Percentiles rank a stretch among this genome's conserved stretches.
These are phyloP conservation scores for Podospora conica DNA, from an alignment of 495 filamentous ascomycete species.

Conservation along the genomic window DNA sequence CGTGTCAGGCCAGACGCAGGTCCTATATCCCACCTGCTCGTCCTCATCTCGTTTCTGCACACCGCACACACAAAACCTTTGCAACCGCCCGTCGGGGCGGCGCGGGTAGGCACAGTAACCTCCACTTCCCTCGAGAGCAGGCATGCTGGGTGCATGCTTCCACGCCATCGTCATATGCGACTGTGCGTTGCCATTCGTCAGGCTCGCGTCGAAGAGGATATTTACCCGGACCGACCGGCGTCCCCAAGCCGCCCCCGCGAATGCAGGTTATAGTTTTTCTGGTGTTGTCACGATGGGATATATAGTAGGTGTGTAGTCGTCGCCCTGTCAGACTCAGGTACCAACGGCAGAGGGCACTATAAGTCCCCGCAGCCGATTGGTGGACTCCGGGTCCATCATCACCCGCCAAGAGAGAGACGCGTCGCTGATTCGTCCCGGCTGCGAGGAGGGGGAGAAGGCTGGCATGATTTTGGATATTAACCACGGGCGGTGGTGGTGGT, in stretches of 20 bases:
- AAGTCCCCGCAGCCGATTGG: not conserved
- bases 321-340: not conserved
- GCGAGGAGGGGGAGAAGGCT: not conserved
- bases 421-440: not conserved
- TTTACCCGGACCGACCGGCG: not conserved
- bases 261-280: not conserved
- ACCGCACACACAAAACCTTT: not conserved
- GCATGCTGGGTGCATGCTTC: not conserved
- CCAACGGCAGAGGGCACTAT: not conserved
- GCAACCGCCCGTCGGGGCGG: not conserved
- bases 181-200: not conserved
- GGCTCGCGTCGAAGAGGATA: not conserved
- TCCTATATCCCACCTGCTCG: not conserved
- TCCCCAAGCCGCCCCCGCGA: not conserved
- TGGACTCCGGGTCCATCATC: not conserved
- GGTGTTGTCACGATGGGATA: not conserved
- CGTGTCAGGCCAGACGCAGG: not conserved
- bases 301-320: not conserved
- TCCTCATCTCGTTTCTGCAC: not conserved
- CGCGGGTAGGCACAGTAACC: not conserved
- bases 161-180: not conserved
- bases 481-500: not conserved
- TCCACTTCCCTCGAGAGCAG: not conserved
- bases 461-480: constrained; percentile 6
- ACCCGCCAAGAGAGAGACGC: not conserved